Conservation (phyloP, 106 monocot genomes). For the Dendrobium catenatum region DNA sequence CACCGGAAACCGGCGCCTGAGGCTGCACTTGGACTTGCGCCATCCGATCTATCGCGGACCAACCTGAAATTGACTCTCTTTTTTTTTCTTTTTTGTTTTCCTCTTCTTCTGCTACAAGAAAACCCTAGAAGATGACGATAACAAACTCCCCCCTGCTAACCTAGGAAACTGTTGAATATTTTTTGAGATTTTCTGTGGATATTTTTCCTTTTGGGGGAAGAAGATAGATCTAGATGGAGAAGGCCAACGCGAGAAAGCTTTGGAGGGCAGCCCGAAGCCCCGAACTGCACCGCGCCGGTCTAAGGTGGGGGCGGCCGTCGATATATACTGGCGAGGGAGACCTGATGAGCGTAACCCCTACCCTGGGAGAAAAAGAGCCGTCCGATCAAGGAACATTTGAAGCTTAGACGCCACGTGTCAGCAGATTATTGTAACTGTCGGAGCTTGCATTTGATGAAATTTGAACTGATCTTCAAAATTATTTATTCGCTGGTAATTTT, state of each 20-base stretch:
- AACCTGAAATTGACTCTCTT: neutral
- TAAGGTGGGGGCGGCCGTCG: neutral
- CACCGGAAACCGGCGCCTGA: slow-evolving; percentile 10
- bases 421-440: neutral
- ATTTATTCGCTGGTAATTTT: neutral
- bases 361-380: neutral
- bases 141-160: neutral
- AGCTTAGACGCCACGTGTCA: neutral
- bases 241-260: neutral
- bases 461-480: neutral
- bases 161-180: neutral
- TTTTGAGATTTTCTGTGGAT: slow-evolving; percentile 7
- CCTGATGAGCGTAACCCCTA: neutral
- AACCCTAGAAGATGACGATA: slow-evolving; percentile 7
- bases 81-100: neutral
- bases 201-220: neutral
- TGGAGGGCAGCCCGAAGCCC: slow-evolving; percentile 23
- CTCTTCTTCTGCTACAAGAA: neutral
- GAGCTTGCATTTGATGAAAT: neutral
- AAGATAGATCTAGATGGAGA: slow-evolving; percentile 1
- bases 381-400: neutral
- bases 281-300: slow-evolving; percentile 18
- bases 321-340: neutral
- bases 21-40: slow-evolving; percentile 12
- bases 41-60: slow-evolving; percentile 1